These are phyloP conservation scores for Mycena galericulata DNA, from an alignment of 768 basidiomycete species.

Conservation along the genomic window DNA sequence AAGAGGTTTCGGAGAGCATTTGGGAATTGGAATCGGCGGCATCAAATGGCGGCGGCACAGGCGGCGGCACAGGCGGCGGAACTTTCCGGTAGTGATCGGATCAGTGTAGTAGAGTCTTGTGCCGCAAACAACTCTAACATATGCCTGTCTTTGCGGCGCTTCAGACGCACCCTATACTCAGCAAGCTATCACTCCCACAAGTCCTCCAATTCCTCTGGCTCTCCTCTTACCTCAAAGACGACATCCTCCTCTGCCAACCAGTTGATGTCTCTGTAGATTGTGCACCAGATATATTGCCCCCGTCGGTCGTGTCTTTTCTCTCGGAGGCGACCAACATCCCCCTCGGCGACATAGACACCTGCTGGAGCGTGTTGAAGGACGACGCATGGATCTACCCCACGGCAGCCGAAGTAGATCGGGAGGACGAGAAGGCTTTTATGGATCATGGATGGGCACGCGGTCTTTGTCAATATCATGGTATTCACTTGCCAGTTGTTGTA, in stretches of 20 bases:
- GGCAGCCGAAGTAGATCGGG: background rate
- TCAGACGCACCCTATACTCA: background rate
- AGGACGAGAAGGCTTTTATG: background rate
- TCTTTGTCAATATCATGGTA: background rate
- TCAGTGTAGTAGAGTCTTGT: too few relatives aligned
- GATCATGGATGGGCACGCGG: slow-evolving; percentile 13
- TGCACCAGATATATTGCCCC: slow-evolving; percentile 2
- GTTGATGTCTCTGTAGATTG: background rate
- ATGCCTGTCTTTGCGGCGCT: too few relatives aligned
- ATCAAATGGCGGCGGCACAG: too few relatives aligned
- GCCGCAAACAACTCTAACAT: too few relatives aligned
- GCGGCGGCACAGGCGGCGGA: too few relatives aligned
- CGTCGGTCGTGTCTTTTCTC: background rate
- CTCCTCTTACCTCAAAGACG: background rate
- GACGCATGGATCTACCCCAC: background rate
- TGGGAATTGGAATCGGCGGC: too few relatives aligned
- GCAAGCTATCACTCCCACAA: background rate
- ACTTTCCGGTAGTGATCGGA: too few relatives aligned
- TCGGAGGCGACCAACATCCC: background rate
- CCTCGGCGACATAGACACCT: background rate
- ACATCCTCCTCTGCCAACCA: slow-evolving; percentile 2
- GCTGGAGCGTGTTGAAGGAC: background rate
- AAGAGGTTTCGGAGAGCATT: too few relatives aligned
- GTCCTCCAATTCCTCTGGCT: background rate
- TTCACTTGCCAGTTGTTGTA: background rate